These are phyloP conservation scores for Gynandropsis gynandra DNA, from an alignment of 345 rosid species.

Conservation along the genomic window DNA sequence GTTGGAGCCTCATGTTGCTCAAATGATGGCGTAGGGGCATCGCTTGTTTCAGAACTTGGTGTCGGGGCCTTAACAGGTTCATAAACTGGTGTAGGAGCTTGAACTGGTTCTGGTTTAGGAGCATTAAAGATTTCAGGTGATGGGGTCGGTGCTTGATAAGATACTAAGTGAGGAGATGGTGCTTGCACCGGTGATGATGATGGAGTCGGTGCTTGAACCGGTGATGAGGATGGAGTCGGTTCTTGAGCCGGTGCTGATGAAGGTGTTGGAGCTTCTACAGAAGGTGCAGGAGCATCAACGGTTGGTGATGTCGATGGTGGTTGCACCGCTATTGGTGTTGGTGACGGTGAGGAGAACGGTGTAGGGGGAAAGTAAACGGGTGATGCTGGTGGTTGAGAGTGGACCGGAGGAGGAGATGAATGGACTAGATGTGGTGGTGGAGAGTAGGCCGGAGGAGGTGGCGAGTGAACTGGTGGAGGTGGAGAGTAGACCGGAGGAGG, in stretches of 20 bases:
- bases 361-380: slow-evolving; percentile 10
- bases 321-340: slow-evolving; percentile 13
- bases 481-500: slow-evolving; percentile 17
- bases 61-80: slow-evolving; percentile 13
- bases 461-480: slow-evolving; percentile 7
- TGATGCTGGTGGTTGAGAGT: slow-evolving; percentile 15
- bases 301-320: slow-evolving; percentile 15
- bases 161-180: slow-evolving; percentile 1
- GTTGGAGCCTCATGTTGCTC: slow-evolving; percentile 11
- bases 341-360: slow-evolving; percentile 11
- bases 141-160: neutral
- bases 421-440: slow-evolving; percentile 14
- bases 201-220: neutral
- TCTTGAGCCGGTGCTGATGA: neutral
- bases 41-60: slow-evolving; percentile 1
- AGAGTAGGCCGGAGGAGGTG: slow-evolving; percentile 4
- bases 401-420: neutral
- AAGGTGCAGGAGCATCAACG: neutral
- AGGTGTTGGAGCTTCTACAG: neutral
- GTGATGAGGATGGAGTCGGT: slow-evolving; percentile 14
- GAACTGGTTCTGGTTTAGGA: neutral
- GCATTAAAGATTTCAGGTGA: too few relatives aligned
- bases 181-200: slow-evolving; percentile 1
- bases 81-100: slow-evolving; percentile 2
- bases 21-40: slow-evolving; percentile 14